A percentile compares a stretch with the other conserved stretches of the same genome.
Evolutionary conservation across 176 grass and related monocot species (phyloP).

Genomic region (Aegilops tauschii): DNA sequence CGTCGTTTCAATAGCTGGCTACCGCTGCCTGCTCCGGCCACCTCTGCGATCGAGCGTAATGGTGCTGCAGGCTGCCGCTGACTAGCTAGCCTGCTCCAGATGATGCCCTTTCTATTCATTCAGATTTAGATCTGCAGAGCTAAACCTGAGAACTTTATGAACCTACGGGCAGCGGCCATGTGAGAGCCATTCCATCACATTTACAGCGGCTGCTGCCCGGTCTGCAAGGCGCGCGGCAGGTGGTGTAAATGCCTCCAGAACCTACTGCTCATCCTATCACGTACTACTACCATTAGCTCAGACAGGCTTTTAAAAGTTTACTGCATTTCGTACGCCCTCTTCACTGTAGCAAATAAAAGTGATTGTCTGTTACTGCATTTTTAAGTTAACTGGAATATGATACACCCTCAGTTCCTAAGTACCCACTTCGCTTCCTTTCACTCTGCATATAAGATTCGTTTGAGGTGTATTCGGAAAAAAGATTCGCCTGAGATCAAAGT

Average conservation of each 20-base stretch:
- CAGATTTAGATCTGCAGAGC: constrained; percentile 20
- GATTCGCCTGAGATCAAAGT: too few species aligned
- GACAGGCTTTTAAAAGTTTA: background rate
- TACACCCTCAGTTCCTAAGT: too few species aligned
- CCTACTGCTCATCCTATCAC: background rate
- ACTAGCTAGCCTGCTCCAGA: background rate
- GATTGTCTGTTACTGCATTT: too few species aligned
- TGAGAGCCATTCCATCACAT: constrained; percentile 26
- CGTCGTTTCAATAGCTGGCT: background rate
- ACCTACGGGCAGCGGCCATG: constrained; percentile 28
- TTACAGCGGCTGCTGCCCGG: constrained; percentile 29
- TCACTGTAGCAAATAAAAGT: background rate
- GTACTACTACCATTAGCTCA: background rate
- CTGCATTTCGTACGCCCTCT: background rate
- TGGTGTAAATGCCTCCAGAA: constrained; percentile 12
- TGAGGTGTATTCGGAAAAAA: too few species aligned
- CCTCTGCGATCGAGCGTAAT: constrained; percentile 25
- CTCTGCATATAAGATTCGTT: too few species aligned
- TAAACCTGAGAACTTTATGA: constrained; percentile 7
- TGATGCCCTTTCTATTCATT: background rate
- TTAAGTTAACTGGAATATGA: too few species aligned
- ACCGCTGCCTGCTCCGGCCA: background rate
- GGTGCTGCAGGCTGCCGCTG: background rate
- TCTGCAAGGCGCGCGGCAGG: constrained; percentile 18
- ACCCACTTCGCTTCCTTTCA: too few species aligned